Conservation (phyloP, 1,139 yeast genomes). For the Tardiomyces depauwii region DNA sequence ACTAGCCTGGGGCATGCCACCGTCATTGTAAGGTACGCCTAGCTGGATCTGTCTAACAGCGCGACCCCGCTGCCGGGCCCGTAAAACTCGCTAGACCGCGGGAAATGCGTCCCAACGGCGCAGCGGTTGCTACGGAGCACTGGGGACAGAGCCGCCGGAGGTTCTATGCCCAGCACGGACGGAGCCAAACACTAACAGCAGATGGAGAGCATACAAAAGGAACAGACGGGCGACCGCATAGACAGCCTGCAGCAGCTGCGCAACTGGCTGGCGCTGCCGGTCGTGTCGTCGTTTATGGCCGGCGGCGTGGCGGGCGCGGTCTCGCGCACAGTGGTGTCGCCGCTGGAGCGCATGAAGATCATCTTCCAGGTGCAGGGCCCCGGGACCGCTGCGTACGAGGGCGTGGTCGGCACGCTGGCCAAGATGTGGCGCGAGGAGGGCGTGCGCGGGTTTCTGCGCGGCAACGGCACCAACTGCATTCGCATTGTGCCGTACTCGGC, state of each 20-base stretch:
- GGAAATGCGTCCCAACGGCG: too few relatives aligned
- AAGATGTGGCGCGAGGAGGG: conserved; percentile 89
- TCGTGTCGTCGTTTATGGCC: conserved; percentile 49
- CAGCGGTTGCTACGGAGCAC: too few relatives aligned
- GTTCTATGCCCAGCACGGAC: too few relatives aligned
- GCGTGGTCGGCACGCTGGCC: conserved; percentile 62
- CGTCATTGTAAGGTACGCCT: too few relatives aligned
- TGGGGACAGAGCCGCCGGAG: too few relatives aligned
- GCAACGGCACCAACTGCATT: conserved; percentile 81
- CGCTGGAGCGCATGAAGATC: conserved; percentile 90
- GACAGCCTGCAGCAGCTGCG: not conserved
- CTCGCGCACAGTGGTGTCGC: conserved; percentile 87
- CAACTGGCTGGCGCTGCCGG: conserved; percentile 21
- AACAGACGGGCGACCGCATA: not conserved
- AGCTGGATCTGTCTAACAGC: too few relatives aligned
- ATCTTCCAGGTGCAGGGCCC: conserved; percentile 83
- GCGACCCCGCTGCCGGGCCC: too few relatives aligned
- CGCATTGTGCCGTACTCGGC: conserved; percentile 92
- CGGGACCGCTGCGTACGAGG: conserved; percentile 47
- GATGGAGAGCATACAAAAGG: not conserved
- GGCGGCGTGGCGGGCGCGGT: conserved; percentile 90
- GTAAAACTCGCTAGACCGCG: too few relatives aligned
- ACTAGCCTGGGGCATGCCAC: too few relatives aligned
- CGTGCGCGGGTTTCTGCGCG: conserved; percentile 75
- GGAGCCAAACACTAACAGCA: not conserved